phyloP scores from a whole-genome alignment of 2,329 filamentous ascomycete species.

The Ceratocystis cubensis region DNA sequence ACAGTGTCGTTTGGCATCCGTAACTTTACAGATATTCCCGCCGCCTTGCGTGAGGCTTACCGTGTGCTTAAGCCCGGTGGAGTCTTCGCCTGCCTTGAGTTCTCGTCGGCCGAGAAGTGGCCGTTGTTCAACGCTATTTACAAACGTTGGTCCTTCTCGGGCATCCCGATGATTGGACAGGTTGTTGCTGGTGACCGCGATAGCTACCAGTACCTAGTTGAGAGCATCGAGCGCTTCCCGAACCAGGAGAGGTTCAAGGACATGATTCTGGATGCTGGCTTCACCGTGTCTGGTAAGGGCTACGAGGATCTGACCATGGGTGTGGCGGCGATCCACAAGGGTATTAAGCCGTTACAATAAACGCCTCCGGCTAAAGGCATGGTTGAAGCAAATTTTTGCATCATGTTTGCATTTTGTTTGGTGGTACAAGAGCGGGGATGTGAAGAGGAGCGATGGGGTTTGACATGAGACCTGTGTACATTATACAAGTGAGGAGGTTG shows the following conservation, averaged over 20 bases:
- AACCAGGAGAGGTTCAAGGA: slow-evolving; percentile 69
- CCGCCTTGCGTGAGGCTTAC: slow-evolving; percentile 69
- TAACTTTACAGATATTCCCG: slow-evolving; percentile 88
- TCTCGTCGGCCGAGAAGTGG: slow-evolving; percentile 68
- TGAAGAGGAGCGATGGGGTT: not conserved
- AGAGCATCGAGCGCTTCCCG: slow-evolving; percentile 92
- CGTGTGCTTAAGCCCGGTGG: slow-evolving; percentile 87
- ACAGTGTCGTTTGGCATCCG: slow-evolving; percentile 96
- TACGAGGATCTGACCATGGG: slow-evolving; percentile 88
- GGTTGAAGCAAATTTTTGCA: not conserved
- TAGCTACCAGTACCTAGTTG: slow-evolving; percentile 96
- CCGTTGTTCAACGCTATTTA: slow-evolving; percentile 72
- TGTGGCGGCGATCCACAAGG: slow-evolving; percentile 92
- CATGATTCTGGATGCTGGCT: slow-evolving; percentile 77
- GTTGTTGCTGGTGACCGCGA: slow-evolving; percentile 86
- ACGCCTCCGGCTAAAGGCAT: not conserved
- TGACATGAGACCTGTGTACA: not conserved
- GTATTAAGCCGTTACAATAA: slow-evolving; percentile 57
- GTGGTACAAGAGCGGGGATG: not conserved
- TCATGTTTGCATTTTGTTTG: not conserved
- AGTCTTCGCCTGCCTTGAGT: slow-evolving; percentile 93
- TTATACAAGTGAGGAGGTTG: not conserved
- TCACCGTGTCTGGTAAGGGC: slow-evolving; percentile 65
- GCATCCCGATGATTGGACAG: slow-evolving; percentile 91
- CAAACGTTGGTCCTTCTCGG: slow-evolving; percentile 89